These are phyloP conservation scores for Erysimum cheiri DNA, from an alignment of 441 rosid species.

Conservation along the genomic window DNA sequence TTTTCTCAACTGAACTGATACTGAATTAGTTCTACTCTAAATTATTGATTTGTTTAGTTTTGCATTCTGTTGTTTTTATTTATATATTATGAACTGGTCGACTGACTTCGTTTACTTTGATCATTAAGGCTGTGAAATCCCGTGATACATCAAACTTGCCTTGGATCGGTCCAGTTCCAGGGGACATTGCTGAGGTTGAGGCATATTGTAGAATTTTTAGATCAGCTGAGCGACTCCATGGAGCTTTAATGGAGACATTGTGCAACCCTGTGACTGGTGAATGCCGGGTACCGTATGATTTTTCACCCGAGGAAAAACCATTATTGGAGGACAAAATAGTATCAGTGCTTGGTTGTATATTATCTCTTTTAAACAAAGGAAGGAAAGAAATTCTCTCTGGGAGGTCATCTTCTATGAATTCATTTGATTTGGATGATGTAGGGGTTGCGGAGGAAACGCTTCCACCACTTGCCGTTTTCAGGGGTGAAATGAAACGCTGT, in stretches of 20 bases:
- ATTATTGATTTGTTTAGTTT: not conserved
- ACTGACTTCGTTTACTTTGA: slow-evolving; percentile 48
- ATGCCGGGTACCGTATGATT: slow-evolving; percentile 81
- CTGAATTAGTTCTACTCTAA: not conserved
- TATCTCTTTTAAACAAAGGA: slow-evolving; percentile 86
- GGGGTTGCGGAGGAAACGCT: slow-evolving; percentile 68
- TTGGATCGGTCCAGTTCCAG: slow-evolving; percentile 96
- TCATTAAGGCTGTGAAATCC: slow-evolving; percentile 54
- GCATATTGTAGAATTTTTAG: slow-evolving; percentile 96
- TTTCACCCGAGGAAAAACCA: slow-evolving; percentile 80
- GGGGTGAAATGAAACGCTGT: slow-evolving; percentile 96
- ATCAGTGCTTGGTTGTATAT: slow-evolving; percentile 89
- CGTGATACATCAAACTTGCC: slow-evolving; percentile 68
- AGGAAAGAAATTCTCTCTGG: slow-evolving; percentile 94
- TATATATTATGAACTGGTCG: slow-evolving; percentile 10
- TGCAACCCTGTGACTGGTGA: slow-evolving; percentile 98
- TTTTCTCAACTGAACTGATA: not conserved
- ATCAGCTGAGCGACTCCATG: slow-evolving; percentile 82
- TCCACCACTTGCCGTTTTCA: slow-evolving; percentile 91
- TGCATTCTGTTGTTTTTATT: not conserved
- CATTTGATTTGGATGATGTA: slow-evolving; percentile 57
- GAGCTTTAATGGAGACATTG: slow-evolving; percentile 87
- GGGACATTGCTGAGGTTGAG: slow-evolving; percentile 96
- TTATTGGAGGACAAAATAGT: slow-evolving; percentile 92
- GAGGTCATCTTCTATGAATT: slow-evolving; percentile 62